Percentiles rank a stretch among this genome's conserved stretches.
Evolutionary conservation across 371 early-diverging fungal species (phyloP).

Genomic region (Vairimorpha ceranae): DNA sequence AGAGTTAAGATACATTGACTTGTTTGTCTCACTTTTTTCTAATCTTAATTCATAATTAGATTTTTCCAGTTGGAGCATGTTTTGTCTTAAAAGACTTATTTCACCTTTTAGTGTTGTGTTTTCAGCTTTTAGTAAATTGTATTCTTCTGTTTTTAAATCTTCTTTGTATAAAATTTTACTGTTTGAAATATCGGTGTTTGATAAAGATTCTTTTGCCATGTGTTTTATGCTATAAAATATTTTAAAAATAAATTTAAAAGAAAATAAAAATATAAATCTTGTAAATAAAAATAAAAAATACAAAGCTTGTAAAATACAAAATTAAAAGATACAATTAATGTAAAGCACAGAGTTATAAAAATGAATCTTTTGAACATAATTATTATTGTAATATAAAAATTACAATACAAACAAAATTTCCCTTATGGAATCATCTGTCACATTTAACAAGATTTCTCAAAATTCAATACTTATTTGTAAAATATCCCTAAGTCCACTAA

Average conservation of each 20-base stretch:
- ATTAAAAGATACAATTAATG: too few species aligned
- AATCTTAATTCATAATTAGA: constrained; percentile 34
- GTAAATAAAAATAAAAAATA: too few species aligned
- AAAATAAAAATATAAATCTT: too few species aligned
- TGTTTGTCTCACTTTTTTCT: constrained; percentile 4
- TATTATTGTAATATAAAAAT: too few species aligned
- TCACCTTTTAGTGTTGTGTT: constrained; percentile 43
- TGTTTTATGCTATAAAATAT: too few species aligned
- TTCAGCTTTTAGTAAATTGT: constrained; percentile 14
- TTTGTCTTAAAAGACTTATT: constrained; percentile 36
- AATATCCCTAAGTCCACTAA: neutral
- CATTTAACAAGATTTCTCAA: neutral
- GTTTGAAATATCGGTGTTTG: neutral
- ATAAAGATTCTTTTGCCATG: too few species aligned
- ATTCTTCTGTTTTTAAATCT: constrained; percentile 3
- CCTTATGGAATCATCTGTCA: neutral
- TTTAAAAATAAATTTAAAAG: too few species aligned
- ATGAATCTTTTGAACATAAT: too few species aligned
- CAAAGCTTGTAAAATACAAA: too few species aligned
- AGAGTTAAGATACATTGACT: neutral
- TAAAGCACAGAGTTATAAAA: too few species aligned
- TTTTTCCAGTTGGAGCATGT: constrained; percentile 39
- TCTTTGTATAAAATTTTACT: neutral
- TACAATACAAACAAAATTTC: too few species aligned
- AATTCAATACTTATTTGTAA: neutral